These are phyloP conservation scores for Acorus gramineus DNA, from an alignment of 106 monocot species.

Conservation along the genomic window DNA sequence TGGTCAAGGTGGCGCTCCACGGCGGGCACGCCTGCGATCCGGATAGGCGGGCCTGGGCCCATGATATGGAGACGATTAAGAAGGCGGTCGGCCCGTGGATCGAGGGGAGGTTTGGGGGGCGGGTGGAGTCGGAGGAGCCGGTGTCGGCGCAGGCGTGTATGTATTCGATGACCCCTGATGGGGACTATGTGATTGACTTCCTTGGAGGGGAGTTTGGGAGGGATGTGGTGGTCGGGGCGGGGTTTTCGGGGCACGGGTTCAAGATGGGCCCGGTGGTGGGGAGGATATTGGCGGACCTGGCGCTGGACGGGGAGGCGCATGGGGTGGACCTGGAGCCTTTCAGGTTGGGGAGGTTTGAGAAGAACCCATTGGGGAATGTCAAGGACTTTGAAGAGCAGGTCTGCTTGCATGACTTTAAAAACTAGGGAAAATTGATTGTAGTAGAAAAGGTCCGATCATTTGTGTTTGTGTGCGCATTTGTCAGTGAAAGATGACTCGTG, in stretches of 20 bases:
- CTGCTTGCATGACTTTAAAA: not conserved
- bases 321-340: constrained; percentile 50
- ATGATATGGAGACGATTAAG: constrained; percentile 7
- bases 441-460: too few species aligned
- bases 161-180: constrained; percentile 93
- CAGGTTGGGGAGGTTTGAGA: constrained; percentile 39
- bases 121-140: constrained; percentile 41
- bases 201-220: constrained; percentile 66
- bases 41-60: constrained; percentile 48
- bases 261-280: constrained; percentile 87
- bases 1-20: constrained; percentile 70
- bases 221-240: constrained; percentile 75
- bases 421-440: too few species aligned
- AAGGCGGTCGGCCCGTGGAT: constrained; percentile 40
- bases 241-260: constrained; percentile 97
- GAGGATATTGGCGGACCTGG: constrained; percentile 60
- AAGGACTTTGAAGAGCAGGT: constrained; percentile 39
- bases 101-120: constrained; percentile 26
- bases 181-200: constrained; percentile 69
- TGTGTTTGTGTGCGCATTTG: too few species aligned
- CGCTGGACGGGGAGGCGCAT: constrained; percentile 22
- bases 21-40: constrained; percentile 66
- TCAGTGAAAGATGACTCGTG: too few species aligned
- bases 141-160: constrained; percentile 66
- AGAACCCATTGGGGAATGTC: constrained; percentile 38